Conservation (phyloP, 1,284 basidiomycete species). For the Golubevia sp. region DNA sequence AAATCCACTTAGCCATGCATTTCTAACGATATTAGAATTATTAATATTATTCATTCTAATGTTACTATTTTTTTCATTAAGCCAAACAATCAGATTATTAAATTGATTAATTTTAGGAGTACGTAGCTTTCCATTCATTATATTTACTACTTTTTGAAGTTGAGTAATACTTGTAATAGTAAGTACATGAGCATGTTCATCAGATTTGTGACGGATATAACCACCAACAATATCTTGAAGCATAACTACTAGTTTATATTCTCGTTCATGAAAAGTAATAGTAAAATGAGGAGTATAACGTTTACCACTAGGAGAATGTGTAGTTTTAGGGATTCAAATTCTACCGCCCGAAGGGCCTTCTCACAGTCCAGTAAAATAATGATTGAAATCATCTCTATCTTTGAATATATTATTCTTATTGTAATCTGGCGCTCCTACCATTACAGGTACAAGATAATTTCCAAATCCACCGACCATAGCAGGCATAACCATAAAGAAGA, state of each 20-base stretch:
- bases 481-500: slow-evolving; percentile 60
- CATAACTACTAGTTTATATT: slow-evolving; percentile 11
- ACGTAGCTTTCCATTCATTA: too few species aligned
- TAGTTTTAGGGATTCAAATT: slow-evolving; percentile 16
- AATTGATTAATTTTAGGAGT: slow-evolving; percentile 1
- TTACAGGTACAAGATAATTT: slow-evolving; percentile 57
- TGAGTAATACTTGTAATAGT: slow-evolving; percentile 9
- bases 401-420: slow-evolving; percentile 8
- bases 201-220: slow-evolving; percentile 9
- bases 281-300: slow-evolving; percentile 12
- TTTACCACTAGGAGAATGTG: slow-evolving; percentile 10
- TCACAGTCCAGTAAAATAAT: slow-evolving; percentile 11
- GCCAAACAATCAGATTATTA: slow-evolving; percentile 10
- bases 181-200: slow-evolving; percentile 10
- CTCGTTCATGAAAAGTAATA: slow-evolving; percentile 12
- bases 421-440: slow-evolving; percentile 52
- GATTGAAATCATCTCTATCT: slow-evolving; percentile 6
- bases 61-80: too few species aligned
- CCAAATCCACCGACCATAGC: slow-evolving; percentile 44
- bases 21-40: too few species aligned
- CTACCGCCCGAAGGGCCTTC: slow-evolving; percentile 11
- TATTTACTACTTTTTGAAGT: too few species aligned
- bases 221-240: slow-evolving; percentile 11
- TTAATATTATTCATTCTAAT: slow-evolving; percentile 9
- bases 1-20: too few species aligned